These are phyloP conservation scores for Acer campestre DNA, from an alignment of 345 rosid species.

Conservation along the genomic window DNA sequence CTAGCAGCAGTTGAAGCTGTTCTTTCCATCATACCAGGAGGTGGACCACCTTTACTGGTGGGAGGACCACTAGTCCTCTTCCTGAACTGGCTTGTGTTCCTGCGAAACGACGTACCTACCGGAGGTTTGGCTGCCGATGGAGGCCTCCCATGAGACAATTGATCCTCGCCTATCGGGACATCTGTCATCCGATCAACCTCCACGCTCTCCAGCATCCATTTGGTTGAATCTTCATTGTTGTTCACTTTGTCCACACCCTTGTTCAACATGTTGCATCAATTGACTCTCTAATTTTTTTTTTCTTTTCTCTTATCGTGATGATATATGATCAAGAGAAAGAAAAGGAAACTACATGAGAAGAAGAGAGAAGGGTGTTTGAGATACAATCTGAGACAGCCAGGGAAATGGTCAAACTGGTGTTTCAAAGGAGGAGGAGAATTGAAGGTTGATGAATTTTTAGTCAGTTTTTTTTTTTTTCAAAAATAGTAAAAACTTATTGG, in stretches of 20 bases:
- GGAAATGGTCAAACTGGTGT: constrained; percentile 20
- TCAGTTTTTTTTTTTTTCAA: neutral
- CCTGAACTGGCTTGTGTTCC: constrained; percentile 35
- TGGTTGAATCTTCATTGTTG: constrained; percentile 33
- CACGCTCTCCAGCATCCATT: constrained; percentile 67
- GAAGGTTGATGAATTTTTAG: neutral
- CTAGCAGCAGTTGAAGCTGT: constrained; percentile 64
- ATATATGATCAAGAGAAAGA: neutral
- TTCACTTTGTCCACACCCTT: neutral
- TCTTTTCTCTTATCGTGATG: neutral
- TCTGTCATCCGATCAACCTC: constrained; percentile 57
- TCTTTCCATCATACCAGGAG: constrained; percentile 33
- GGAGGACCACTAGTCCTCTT: neutral
- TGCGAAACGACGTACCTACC: constrained; percentile 35
- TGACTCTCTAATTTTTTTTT: neutral
- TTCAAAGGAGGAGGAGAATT: constrained; percentile 5
- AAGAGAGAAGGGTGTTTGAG: neutral
- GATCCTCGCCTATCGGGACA: constrained; percentile 32
- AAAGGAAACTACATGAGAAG: constrained; percentile 1
- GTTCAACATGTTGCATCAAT: neutral
- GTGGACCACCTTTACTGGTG: neutral
- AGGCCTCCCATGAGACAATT: neutral
- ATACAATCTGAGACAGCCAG: neutral
- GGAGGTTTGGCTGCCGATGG: constrained; percentile 7
- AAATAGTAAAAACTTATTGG: neutral